Percentiles rank a stretch among this genome's conserved stretches.
These are phyloP conservation scores for Annulohypoxylon maeteangense DNA, from an alignment of 495 filamentous ascomycete genomes.

Conservation along the genomic window DNA sequence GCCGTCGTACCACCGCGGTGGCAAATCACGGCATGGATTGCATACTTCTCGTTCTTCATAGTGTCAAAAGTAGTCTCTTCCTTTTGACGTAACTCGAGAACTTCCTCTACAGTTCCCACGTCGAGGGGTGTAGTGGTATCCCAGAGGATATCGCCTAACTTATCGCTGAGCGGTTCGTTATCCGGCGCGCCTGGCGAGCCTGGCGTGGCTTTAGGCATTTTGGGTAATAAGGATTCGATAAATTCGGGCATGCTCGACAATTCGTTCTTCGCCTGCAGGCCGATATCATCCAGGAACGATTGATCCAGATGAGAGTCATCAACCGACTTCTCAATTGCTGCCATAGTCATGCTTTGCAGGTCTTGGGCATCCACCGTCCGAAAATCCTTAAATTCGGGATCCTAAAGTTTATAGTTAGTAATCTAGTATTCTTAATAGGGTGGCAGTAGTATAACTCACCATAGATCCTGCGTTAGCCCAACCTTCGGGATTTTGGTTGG, in stretches of 20 bases:
- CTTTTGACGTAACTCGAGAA: constrained; percentile 43
- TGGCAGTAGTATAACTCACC: background rate
- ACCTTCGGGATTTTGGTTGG: background rate
- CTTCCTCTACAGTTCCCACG: constrained; percentile 17
- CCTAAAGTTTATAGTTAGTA: constrained; percentile 7
- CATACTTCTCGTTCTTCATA: constrained; percentile 72
- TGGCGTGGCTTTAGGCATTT: background rate
- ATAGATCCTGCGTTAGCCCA: background rate
- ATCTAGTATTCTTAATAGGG: background rate
- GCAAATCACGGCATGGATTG: constrained; percentile 91
- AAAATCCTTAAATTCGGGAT: background rate
- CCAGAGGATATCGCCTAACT: constrained; percentile 24
- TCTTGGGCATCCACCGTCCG: constrained; percentile 1
- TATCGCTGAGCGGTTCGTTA: constrained; percentile 7
- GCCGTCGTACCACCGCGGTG: constrained; percentile 74
- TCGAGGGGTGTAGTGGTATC: constrained; percentile 29
- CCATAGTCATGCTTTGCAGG: background rate
- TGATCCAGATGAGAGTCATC: constrained; percentile 4
- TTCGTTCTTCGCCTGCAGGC: background rate
- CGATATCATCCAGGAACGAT: constrained; percentile 3
- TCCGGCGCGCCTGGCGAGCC: background rate
- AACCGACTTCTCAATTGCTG: constrained; percentile 1
- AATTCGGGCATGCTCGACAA: background rate
- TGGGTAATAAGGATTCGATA: background rate
- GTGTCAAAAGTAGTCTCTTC: constrained; percentile 54